A percentile compares a stretch with the other conserved stretches of the same genome.
Conservation (phyloP, 1,139 yeast genomes). For the Pichia kudriavzevii region DNA sequence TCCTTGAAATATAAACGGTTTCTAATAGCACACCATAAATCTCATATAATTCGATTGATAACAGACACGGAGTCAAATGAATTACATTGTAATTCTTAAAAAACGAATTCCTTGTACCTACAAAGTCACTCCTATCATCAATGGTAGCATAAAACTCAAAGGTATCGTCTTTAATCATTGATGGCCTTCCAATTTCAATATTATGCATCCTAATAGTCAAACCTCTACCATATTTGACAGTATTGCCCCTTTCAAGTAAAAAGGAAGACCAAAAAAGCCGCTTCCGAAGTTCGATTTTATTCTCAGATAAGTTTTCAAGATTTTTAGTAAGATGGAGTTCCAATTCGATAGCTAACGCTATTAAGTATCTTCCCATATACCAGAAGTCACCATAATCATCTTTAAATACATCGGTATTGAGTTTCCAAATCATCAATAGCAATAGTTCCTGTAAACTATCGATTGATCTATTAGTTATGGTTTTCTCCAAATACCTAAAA, state of each 20-base stretch:
- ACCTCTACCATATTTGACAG: slow-evolving; percentile 21
- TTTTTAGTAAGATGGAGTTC: slow-evolving; percentile 19
- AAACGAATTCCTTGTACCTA: neutral
- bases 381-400: slow-evolving; percentile 23
- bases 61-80: slow-evolving; percentile 16
- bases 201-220: slow-evolving; percentile 19
- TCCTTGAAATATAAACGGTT: slow-evolving; percentile 20
- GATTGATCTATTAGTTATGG: slow-evolving; percentile 15
- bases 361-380: slow-evolving; percentile 20
- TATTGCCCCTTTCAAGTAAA: slow-evolving; percentile 18
- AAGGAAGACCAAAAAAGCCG: slow-evolving; percentile 21
- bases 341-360: slow-evolving; percentile 22
- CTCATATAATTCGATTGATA: slow-evolving; percentile 15
- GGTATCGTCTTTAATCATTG: slow-evolving; percentile 15
- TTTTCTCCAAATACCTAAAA: slow-evolving; percentile 15
- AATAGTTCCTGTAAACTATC: slow-evolving; percentile 17
- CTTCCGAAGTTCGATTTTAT: slow-evolving; percentile 16
- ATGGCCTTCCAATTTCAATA: slow-evolving; percentile 19
- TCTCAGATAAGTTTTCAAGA: slow-evolving; percentile 17
- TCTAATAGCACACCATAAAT: slow-evolving; percentile 21
- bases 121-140: too few species aligned
- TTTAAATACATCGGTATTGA: slow-evolving; percentile 16
- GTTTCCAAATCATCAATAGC: slow-evolving; percentile 18
- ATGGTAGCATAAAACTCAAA: slow-evolving; percentile 6
- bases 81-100: slow-evolving; percentile 12